Conservation (phyloP, 2,329 filamentous ascomycete species). For the Aspergillus felis region DNA sequence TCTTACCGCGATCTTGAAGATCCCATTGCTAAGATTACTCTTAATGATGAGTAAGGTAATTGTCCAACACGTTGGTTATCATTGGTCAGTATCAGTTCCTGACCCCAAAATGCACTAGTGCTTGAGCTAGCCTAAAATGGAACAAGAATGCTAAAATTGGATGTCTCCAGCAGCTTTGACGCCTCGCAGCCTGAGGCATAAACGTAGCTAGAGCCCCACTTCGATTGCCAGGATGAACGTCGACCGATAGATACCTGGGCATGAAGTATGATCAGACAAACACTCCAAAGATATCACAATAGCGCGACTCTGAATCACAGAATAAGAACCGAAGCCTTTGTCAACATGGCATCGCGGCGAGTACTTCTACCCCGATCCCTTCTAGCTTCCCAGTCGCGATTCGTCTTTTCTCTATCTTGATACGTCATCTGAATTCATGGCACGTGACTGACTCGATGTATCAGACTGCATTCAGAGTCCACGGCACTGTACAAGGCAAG, state of each 20-base stretch:
- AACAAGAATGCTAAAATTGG: neutral
- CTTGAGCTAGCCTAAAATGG: neutral
- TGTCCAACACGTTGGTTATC: neutral
- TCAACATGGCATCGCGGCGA: slow-evolving; percentile 19
- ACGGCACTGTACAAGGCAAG: slow-evolving; percentile 68
- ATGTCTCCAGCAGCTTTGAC: neutral
- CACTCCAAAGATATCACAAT: neutral
- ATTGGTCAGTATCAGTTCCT: neutral
- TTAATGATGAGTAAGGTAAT: neutral
- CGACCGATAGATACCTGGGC: neutral
- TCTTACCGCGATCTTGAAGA: neutral
- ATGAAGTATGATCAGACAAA: neutral
- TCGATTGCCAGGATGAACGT: neutral
- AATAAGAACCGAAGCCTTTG: neutral
- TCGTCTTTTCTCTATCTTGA: neutral
- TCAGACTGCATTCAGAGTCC: slow-evolving; percentile 47
- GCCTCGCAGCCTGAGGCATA: neutral
- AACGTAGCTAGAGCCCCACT: neutral
- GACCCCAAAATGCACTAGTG: neutral
- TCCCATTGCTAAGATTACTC: no score
- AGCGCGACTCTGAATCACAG: neutral
- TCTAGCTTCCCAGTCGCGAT: neutral
- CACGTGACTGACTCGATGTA: slow-evolving; percentile 1
- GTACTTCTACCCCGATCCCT: slow-evolving; percentile 4
- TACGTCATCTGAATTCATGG: slow-evolving; percentile 4